Base-by-base conservation (phyloP, 345 rosid species). In the Raphanus sativus region DNA sequence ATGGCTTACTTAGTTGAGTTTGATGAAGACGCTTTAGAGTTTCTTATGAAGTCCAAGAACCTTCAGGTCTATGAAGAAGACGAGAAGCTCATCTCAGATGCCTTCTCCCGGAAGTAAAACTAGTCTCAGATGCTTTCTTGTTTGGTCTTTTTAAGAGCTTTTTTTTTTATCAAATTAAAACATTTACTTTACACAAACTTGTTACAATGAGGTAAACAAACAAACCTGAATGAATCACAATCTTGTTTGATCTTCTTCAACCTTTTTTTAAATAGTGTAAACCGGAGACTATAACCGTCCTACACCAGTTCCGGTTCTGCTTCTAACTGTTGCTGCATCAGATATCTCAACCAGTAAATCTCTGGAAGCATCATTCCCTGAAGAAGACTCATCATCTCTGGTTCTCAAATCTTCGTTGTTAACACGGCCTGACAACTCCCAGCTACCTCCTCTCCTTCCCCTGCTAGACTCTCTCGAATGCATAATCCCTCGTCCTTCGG, bases 1-100 rank as follows among this genome's bases (percentile, higher is more conserved):
- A 62, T 86, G 85, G 93, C 84, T 32, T 85, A 78, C 77, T 36
- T 88, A 66, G 33, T 89, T 52, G 86, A 84, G 21, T 87, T 88
- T 48, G 74, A 84, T 54, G 87, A 81, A 65, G 84, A 74, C 13
- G 91, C 89, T 3, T 63, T 89, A 45, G 73, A 70, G 58, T 89
- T 81, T 75, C 72, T 89, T 13, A 77, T 86, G 89, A 85, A 85
- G 73, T 83, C 87, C 15, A 83, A 85, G 69, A 89, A 88, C 70
- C 74, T 88, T 81, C 87, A 81, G 63, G 71, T 87, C 3, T 85
- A 74, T 16, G 58, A 42, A 70, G 87, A 86, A 81, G 94, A 88
- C 4, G 83, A 88, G 59, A 84, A 83, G 70, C 87, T 88, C 33
- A 71, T 87, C 34, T 70, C 88, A 4, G 78, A 78, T 38, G 67